Conservation (phyloP, 495 filamentous ascomycete genomes). For the Lasiosphaeris hirsuta region DNA sequence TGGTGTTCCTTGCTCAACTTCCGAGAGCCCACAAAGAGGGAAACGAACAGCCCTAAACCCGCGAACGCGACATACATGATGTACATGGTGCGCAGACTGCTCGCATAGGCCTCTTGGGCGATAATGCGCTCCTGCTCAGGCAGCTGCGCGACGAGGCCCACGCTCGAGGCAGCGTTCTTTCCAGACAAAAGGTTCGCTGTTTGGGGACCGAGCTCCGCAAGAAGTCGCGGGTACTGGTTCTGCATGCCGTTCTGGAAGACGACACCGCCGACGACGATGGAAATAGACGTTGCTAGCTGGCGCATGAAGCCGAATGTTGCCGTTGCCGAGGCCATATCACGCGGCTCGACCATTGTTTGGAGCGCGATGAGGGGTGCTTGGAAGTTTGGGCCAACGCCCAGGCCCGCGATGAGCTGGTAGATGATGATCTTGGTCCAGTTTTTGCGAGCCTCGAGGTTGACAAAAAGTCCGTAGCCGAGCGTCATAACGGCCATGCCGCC, state of each 20-base stretch:
- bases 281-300: constrained; percentile 66
- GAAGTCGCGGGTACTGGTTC: constrained; percentile 37
- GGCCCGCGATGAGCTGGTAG: constrained; percentile 63
- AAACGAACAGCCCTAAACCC: constrained; percentile 51
- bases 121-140: constrained; percentile 44
- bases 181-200: constrained; percentile 44
- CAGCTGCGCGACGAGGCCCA: constrained; percentile 51
- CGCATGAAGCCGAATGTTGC: constrained; percentile 72
- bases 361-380: constrained; percentile 77
- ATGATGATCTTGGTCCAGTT: constrained; percentile 59
- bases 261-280: constrained; percentile 75
- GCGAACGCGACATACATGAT: constrained; percentile 59
- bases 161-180: constrained; percentile 56
- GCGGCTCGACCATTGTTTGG: constrained; percentile 63
- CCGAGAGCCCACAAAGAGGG: constrained; percentile 52
- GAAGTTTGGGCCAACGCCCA: constrained; percentile 66
- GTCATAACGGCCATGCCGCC: constrained; percentile 55
- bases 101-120: constrained; percentile 53
- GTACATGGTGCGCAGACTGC: constrained; percentile 63
- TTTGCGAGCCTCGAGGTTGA: constrained; percentile 49
- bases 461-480: constrained; percentile 63
- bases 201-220: constrained; percentile 40
- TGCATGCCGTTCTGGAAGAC: constrained; percentile 69
- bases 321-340: constrained; percentile 74
- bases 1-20: constrained; percentile 58